Percentiles rank a stretch among this genome's conserved stretches.
phyloP scores from a whole-genome alignment of 257 asterid genomes.

The Salvia hispanica region DNA sequence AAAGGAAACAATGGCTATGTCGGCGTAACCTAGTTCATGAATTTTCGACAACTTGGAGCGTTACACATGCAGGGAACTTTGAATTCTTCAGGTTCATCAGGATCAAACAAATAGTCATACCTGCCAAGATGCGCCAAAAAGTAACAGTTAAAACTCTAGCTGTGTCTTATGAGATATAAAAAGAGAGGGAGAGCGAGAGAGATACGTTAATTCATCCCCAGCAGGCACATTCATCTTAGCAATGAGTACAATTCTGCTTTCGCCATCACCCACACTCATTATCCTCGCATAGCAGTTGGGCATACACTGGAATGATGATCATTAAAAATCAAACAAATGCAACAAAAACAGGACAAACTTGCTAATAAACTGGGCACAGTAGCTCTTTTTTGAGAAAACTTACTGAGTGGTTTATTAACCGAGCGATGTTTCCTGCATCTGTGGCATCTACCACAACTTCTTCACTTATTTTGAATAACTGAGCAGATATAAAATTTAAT shows the following conservation, averaged over 20 bases:
- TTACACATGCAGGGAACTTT: constrained; percentile 93
- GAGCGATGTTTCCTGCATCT: constrained; percentile 95
- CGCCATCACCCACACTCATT: constrained; percentile 94
- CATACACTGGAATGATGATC: constrained; percentile 66
- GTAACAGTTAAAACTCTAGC: constrained; percentile 12
- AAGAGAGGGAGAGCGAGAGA: constrained; percentile 16
- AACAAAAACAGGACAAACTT: not conserved
- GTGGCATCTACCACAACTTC: constrained; percentile 99
- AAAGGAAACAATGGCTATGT: constrained; percentile 42
- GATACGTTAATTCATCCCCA: constrained; percentile 91
- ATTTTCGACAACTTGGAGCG: constrained; percentile 82
- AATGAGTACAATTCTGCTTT: constrained; percentile 95
- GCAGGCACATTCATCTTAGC: constrained; percentile 85
- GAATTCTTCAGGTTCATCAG: constrained; percentile 83
- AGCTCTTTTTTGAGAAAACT: constrained; percentile 20
- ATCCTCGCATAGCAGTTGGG: constrained; percentile 99
- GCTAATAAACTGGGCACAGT: too few species aligned
- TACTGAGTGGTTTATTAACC: constrained; percentile 95
- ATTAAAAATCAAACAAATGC: not conserved
- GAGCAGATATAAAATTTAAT: constrained; percentile 29
- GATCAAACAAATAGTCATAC: constrained; percentile 93
- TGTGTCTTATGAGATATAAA: not conserved
- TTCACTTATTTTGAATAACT: constrained; percentile 97
- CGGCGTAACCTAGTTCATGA: constrained; percentile 69
- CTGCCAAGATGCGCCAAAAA: constrained; percentile 47